Base-by-base conservation (phyloP, 2,329 filamentous ascomycete species). In the Aspergillus glaucus region DNA sequence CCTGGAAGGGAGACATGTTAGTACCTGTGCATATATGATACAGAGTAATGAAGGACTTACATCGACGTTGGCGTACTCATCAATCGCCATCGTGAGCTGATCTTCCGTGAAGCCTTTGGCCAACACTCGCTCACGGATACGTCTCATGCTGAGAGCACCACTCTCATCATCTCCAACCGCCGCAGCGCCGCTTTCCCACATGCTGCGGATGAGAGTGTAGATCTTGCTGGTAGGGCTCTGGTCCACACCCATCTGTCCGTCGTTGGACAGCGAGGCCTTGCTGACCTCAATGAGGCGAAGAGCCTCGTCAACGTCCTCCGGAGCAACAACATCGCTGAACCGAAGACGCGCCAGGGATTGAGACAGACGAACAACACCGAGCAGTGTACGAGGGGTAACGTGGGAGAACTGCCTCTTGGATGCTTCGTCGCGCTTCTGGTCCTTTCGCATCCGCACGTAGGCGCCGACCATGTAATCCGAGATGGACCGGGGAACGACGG, bases 391-490 rank as follows among this genome's bases (percentile, higher is more conserved):
- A 1, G 92, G 87, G 1, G 91, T 95, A 15, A 91, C 95, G 72
- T 98, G 89, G 1, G 88, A 87, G 68, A 97, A 97, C 60, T 92
- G 88, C 70, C 91, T 88, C 73, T 92, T 92, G 64, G 83, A 85
- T 68, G 86, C 87, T 73, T 97, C 93, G 54, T 95, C 91, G 50
- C 87, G 84, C 69, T 92, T 90, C 69, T 96, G 90, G 63, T 91
- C 83, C 62, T 95, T 89, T 46, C 93, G 86, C 78, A 98, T 86
- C 52, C 88, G 87, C 28, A 98, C 93, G 65, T 98, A 98, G 0
- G 92, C 94, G 66, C 92, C 93, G 47, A 95, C 87, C 77, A 98
- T 89, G 75, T 98, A 98, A 66, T 98, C 93, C 0, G 88, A 91
- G 3, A 96, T 88, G 6, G 80, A 78, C 62, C 85, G 86, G 1